phyloP scores from a whole-genome alignment of 2,329 filamentous ascomycete species.

The Daldinia sp. region DNA sequence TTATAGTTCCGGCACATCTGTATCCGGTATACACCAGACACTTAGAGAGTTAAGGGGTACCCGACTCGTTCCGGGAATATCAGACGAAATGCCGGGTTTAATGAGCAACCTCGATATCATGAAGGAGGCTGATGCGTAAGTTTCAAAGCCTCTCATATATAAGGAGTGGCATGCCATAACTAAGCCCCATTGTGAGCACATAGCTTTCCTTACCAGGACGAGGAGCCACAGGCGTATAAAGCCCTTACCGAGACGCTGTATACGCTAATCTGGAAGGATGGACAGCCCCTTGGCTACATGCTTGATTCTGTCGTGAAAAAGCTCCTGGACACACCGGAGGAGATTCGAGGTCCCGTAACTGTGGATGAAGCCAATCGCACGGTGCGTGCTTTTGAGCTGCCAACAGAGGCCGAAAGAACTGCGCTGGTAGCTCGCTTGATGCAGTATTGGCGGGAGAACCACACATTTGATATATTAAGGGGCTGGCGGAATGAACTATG shows the following conservation, averaged over 20 bases:
- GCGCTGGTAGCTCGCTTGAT: conserved; percentile 64
- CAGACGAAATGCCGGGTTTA: conserved; percentile 38
- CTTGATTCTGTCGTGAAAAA: conserved; percentile 59
- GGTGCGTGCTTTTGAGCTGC: conserved; percentile 66
- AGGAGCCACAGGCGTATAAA: conserved; percentile 64
- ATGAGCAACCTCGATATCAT: conserved; percentile 61
- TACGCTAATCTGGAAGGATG: conserved; percentile 69
- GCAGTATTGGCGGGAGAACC: conserved; percentile 72
- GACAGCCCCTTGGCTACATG: conserved; percentile 64
- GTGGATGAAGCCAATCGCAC: conserved; percentile 68
- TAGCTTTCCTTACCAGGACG: conserved; percentile 81
- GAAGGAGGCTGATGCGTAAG: conserved; percentile 63
- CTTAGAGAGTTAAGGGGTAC: conserved; percentile 9
- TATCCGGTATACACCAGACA: conserved; percentile 26
- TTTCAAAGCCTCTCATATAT: conserved; percentile 1
- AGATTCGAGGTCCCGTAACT: conserved; percentile 65
- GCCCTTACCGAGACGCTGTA: conserved; percentile 68
- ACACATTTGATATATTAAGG: conserved; percentile 75
- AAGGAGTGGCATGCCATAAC: not conserved
- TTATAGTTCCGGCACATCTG: conserved; percentile 13
- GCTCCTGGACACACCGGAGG: conserved; percentile 57
- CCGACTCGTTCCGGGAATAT: not conserved
- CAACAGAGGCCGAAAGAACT: conserved; percentile 70
- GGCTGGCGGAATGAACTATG: conserved; percentile 86
- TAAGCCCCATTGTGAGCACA: conserved; percentile 1